Conservation (phyloP, 2,329 filamentous ascomycete genomes). For the Moelleriella libera region DNA sequence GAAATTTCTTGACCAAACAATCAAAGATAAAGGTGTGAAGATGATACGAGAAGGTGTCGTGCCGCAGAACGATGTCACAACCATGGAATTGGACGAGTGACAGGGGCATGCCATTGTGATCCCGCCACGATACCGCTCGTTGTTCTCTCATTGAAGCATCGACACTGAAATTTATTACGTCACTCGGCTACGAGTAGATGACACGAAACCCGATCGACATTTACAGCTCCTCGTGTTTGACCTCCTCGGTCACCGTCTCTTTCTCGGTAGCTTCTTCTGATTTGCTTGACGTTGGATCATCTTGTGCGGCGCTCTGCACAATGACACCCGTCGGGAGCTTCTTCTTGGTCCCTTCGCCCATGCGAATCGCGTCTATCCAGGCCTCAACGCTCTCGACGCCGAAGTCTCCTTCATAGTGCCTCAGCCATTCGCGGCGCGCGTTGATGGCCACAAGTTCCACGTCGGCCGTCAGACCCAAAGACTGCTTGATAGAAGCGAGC, state of each 20-base stretch:
- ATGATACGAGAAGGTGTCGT: slow-evolving; percentile 45
- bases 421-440: slow-evolving; percentile 76
- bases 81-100: slow-evolving; percentile 32
- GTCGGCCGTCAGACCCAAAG: slow-evolving; percentile 44
- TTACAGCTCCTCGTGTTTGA: slow-evolving; percentile 36
- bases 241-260: slow-evolving; percentile 13
- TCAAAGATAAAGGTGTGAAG: slow-evolving; percentile 54
- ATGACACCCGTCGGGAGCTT: slow-evolving; percentile 50
- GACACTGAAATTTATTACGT: too few relatives aligned
- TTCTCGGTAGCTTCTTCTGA: slow-evolving; percentile 11
- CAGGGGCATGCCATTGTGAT: background rate
- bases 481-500: slow-evolving; percentile 25
- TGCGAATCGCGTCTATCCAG: slow-evolving; percentile 83
- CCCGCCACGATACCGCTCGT: background rate
- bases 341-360: slow-evolving; percentile 74
- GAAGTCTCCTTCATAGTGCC: slow-evolving; percentile 51
- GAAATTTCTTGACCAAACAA: slow-evolving; percentile 65
- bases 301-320: slow-evolving; percentile 21
- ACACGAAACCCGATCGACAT: background rate
- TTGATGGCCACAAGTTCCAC: slow-evolving; percentile 73
- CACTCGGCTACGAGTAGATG: too few relatives aligned
- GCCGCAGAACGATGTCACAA: slow-evolving; percentile 31
- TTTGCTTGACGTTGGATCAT: background rate
- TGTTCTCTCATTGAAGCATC: background rate
- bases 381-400: slow-evolving; percentile 52